Percentiles rank a stretch among this genome's conserved stretches.
These are phyloP conservation scores for Aegilops bicornis DNA, from an alignment of 176 grass and related monocot genomes.

Conservation along the genomic window DNA sequence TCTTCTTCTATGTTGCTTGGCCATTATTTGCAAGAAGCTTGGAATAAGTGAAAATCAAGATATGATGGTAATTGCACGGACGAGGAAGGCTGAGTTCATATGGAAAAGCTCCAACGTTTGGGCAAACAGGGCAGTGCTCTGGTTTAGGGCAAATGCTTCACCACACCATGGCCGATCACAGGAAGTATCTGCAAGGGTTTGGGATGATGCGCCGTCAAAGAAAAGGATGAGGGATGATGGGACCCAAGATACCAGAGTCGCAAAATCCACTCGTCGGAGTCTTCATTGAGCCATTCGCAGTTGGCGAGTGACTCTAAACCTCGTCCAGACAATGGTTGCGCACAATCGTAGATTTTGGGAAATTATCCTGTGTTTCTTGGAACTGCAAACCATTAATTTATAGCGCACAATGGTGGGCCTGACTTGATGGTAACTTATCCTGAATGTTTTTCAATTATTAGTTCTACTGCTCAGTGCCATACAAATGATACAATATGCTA, in stretches of 20 bases:
- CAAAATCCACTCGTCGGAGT: constrained; percentile 26
- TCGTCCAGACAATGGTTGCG: constrained; percentile 24
- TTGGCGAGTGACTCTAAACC: constrained; percentile 33
- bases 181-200: constrained; percentile 34
- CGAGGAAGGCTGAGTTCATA: neutral
- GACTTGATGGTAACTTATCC: neutral
- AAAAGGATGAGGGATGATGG: constrained; percentile 43
- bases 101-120: neutral
- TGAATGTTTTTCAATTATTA: neutral
- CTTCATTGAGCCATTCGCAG: neutral
- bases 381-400: neutral
- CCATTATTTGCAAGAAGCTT: neutral
- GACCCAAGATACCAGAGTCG: constrained; percentile 20
- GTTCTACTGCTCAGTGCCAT: neutral
- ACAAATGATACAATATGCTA: neutral
- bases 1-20: neutral
- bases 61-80: neutral
- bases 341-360: constrained; percentile 31
- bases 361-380: neutral
- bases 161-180: constrained; percentile 13
- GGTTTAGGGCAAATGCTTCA: constrained; percentile 21
- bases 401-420: neutral
- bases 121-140: neutral
- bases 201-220: constrained; percentile 27
- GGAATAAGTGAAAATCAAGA: neutral